phyloP scores from a whole-genome alignment of 2,329 filamentous ascomycete species.

The Neopestalotiopsis sp. region DNA sequence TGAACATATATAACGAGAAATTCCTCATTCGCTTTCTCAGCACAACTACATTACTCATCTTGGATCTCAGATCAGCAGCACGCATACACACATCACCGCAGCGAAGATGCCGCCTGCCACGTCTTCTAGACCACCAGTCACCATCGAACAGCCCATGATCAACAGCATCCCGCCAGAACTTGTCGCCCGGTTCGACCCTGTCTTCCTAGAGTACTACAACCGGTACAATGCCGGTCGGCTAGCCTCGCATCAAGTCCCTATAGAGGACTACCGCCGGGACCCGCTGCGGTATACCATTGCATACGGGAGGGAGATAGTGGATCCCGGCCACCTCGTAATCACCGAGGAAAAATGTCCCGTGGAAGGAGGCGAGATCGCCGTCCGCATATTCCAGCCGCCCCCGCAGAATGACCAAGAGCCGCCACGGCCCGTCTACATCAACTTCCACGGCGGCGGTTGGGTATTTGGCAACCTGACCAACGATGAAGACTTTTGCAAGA shows the following conservation, averaged over 20 bases:
- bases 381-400: slow-evolving; percentile 9
- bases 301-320: slow-evolving; percentile 13
- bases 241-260: slow-evolving; percentile 9
- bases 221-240: slow-evolving; percentile 9
- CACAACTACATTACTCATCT: background rate
- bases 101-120: background rate
- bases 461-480: slow-evolving; percentile 67
- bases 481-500: slow-evolving; percentile 64
- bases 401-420: background rate
- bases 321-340: slow-evolving; percentile 7
- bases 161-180: slow-evolving; percentile 12
- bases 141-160: slow-evolving; percentile 11
- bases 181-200: slow-evolving; percentile 2
- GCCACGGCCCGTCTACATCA: slow-evolving; percentile 59
- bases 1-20: background rate
- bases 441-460: slow-evolving; percentile 73
- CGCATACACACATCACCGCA: background rate
- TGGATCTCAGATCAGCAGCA: too few species aligned
- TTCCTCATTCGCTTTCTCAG: background rate
- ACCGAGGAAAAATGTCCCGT: slow-evolving; percentile 13
- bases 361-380: background rate
- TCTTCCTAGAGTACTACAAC: slow-evolving; percentile 11
- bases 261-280: slow-evolving; percentile 10
- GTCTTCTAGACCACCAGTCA: background rate
- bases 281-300: slow-evolving; percentile 9